A percentile compares a stretch with the other conserved stretches of the same genome.
These are phyloP conservation scores for Aaosphaeria arxii DNA, from an alignment of 2,329 filamentous ascomycete genomes.

Conservation along the genomic window DNA sequence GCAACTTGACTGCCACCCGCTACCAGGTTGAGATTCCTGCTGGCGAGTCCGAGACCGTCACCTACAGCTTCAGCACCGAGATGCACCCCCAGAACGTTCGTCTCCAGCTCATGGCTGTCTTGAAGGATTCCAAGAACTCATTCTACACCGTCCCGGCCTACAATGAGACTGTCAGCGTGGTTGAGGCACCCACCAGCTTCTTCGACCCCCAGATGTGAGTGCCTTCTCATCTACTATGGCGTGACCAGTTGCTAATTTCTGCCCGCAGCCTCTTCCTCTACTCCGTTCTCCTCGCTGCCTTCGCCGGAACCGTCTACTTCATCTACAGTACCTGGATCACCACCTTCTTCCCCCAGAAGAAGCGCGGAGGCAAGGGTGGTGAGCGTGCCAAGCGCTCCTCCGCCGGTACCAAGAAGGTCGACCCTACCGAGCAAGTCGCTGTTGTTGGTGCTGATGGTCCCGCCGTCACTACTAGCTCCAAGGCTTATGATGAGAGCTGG, in stretches of 20 bases:
- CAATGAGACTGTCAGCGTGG: slow-evolving; percentile 79
- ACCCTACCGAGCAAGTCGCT: slow-evolving; percentile 55
- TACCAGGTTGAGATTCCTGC: slow-evolving; percentile 73
- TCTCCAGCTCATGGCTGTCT: slow-evolving; percentile 72
- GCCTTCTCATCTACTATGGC: slow-evolving; percentile 2
- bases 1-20: slow-evolving; percentile 77
- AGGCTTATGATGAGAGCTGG: slow-evolving; percentile 88
- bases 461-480: slow-evolving; percentile 65
- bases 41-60: slow-evolving; percentile 71
- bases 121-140: slow-evolving; percentile 64
- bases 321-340: slow-evolving; percentile 99
- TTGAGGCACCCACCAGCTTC: slow-evolving; percentile 87
- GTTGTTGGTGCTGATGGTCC: slow-evolving; percentile 70
- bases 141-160: slow-evolving; percentile 77
- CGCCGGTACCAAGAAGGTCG: slow-evolving; percentile 66
- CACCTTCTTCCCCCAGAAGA: slow-evolving; percentile 86
- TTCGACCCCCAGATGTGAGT: slow-evolving; percentile 94
- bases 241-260: not conserved
- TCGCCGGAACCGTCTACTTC: slow-evolving; percentile 83
- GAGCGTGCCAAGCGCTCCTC: slow-evolving; percentile 63
- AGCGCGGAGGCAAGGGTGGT: slow-evolving; percentile 56
- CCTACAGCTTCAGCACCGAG: slow-evolving; percentile 84
- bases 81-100: slow-evolving; percentile 88
- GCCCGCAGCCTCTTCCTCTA: slow-evolving; percentile 86
- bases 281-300: slow-evolving; percentile 77